Conservation (phyloP, 148 eudicot species). For the Heliamphora exappendiculata region DNA sequence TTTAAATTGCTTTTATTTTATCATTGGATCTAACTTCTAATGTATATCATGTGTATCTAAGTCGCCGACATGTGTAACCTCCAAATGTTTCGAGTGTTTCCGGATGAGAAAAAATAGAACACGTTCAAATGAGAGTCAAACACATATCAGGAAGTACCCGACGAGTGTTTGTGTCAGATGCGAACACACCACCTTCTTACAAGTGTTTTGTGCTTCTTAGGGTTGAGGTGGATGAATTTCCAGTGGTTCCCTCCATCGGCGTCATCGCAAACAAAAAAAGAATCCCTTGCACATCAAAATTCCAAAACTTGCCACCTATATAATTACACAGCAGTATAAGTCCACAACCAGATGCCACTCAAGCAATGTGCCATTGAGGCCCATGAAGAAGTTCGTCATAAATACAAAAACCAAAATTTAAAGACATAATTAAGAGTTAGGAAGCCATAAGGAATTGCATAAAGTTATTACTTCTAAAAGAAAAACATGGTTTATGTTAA, state of each 20-base stretch:
- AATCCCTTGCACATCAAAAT: not conserved
- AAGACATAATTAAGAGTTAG: not conserved
- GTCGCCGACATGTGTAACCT: not conserved
- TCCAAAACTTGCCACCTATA: not conserved
- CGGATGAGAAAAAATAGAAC: not conserved
- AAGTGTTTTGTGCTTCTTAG: not conserved
- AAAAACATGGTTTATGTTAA: not conserved
- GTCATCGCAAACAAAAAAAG: not conserved
- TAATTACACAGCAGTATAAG: not conserved
- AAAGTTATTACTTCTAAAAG: not conserved
- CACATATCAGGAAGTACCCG: not conserved
- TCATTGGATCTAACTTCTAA: too few relatives aligned
- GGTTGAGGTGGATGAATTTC: not conserved
- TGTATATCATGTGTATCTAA: not conserved
- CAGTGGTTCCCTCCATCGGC: too few relatives aligned
- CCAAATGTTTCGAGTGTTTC: not conserved
- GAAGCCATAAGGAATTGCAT: not conserved
- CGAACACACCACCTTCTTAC: not conserved
- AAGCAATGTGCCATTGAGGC: not conserved
- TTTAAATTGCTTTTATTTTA: too few relatives aligned
- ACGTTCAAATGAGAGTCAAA: not conserved
- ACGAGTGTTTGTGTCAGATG: not conserved
- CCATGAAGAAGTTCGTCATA: not conserved
- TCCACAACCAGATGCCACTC: not conserved
- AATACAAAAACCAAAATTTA: not conserved